Percentiles rank a stretch among this genome's conserved stretches.
phyloP scores from a whole-genome alignment of 1,139 yeast genomes.

The Taphrina confusa region DNA sequence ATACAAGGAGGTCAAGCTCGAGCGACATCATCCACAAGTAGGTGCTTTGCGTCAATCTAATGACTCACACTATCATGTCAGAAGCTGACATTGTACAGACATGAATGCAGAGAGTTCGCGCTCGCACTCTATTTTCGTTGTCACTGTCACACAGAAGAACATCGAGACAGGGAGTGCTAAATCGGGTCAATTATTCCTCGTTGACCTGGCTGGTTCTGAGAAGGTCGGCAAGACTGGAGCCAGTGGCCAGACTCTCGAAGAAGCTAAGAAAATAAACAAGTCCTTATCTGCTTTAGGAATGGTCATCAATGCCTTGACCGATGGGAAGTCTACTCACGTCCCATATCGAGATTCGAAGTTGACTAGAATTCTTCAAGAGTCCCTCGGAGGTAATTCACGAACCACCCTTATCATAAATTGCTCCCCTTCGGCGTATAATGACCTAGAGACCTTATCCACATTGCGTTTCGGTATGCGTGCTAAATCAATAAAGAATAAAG shows the following conservation, averaged over 20 bases:
- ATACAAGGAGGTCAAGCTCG: constrained; percentile 59
- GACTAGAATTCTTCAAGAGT: constrained; percentile 79
- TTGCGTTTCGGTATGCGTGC: constrained; percentile 80
- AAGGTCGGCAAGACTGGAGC: constrained; percentile 84
- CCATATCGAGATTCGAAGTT: constrained; percentile 84
- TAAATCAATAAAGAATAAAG: constrained; percentile 66
- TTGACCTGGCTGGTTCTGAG: constrained; percentile 89
- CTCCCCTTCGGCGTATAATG: constrained; percentile 66
- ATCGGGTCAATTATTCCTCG: constrained; percentile 69
- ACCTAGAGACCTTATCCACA: constrained; percentile 71
- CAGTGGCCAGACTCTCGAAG: constrained; percentile 71
- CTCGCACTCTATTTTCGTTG: constrained; percentile 77
- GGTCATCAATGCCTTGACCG: constrained; percentile 78
- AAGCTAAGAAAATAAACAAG: constrained; percentile 79
- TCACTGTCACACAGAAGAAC: constrained; percentile 63
- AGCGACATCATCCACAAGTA: constrained; percentile 59
- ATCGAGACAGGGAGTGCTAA: constrained; percentile 60
- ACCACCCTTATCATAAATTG: constrained; percentile 79
- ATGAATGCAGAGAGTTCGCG: constrained; percentile 79
- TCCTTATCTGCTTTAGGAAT: constrained; percentile 77
- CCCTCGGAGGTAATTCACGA: constrained; percentile 83
- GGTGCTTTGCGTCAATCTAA: not conserved
- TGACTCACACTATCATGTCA: too few relatives aligned
- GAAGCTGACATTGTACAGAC: constrained; percentile 39
- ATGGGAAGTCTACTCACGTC: constrained; percentile 62